phyloP scores from a whole-genome alignment of 2,329 filamentous ascomycete species.

The Colletotrichum nymphaeae region DNA sequence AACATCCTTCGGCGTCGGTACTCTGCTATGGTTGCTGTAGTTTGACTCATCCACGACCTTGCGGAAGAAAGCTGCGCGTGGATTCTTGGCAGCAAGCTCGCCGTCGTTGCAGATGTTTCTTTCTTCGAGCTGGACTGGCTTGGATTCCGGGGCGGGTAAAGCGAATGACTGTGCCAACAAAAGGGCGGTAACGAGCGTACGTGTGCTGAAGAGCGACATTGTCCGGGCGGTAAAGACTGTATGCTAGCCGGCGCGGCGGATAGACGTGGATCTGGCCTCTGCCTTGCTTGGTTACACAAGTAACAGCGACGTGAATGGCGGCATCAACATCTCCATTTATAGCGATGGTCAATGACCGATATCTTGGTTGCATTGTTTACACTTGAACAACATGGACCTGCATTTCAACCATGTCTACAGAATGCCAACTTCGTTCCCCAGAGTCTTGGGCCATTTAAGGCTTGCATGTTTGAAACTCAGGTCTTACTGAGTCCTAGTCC shows the following conservation, averaged over 20 bases:
- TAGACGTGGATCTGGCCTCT: not conserved
- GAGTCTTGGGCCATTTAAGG: not conserved
- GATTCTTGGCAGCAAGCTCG: slow-evolving; percentile 33
- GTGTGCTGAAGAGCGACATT: slow-evolving; percentile 28
- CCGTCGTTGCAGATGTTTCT: slow-evolving; percentile 35
- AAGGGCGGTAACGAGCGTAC: slow-evolving; percentile 29
- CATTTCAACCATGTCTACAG: not conserved
- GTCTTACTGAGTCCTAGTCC: not conserved
- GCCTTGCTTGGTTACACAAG: not conserved
- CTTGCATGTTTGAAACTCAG: not conserved
- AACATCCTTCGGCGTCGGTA: slow-evolving; percentile 19
- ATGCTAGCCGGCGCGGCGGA: not conserved
- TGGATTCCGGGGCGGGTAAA: slow-evolving; percentile 14
- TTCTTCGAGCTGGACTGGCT: not conserved
- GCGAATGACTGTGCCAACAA: slow-evolving; percentile 33
- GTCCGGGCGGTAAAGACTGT: slow-evolving; percentile 16
- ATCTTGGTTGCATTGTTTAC: not conserved
- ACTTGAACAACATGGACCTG: not conserved
- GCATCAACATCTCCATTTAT: not conserved
- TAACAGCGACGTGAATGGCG: too few species aligned
- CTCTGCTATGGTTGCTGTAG: slow-evolving; percentile 35
- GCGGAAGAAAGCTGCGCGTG: slow-evolving; percentile 37
- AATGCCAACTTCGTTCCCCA: not conserved
- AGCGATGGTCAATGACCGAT: too few species aligned
- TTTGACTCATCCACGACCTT: slow-evolving; percentile 27